A percentile compares a stretch with the other conserved stretches of the same genome.
phyloP scores from a whole-genome alignment of 139 green algal species.

The Asterochloris erici region DNA sequence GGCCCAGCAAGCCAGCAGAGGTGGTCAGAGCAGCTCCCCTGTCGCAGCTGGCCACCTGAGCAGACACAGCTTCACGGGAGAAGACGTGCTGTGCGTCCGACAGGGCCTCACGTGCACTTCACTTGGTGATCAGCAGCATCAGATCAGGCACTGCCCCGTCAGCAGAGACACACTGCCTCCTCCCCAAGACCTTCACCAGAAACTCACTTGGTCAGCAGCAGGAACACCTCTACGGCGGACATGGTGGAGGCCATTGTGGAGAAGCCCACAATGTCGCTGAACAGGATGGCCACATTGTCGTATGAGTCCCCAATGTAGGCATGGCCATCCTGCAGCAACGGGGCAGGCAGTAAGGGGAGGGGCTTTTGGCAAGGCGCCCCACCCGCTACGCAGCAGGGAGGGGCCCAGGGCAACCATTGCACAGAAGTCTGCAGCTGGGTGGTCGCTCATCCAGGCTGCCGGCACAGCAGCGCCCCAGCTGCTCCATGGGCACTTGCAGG shows the following conservation, averaged over 20 bases:
- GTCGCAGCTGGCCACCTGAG: too few relatives aligned
- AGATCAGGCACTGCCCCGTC: not conserved
- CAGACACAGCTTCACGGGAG: too few relatives aligned
- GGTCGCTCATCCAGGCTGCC: too few relatives aligned
- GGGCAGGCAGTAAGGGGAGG: not conserved
- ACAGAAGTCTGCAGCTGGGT: not conserved
- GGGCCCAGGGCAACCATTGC: not conserved
- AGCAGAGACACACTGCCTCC: too few relatives aligned
- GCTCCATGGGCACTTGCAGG: too few relatives aligned
- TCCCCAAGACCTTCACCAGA: not conserved
- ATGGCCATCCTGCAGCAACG: constrained; percentile 11
- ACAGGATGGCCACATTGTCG: constrained; percentile 20
- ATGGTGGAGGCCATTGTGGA: constrained; percentile 16
- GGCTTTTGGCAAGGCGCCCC: not conserved
- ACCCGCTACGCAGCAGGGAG: not conserved
- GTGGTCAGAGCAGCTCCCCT: not conserved
- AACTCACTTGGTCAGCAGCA: constrained; percentile 12
- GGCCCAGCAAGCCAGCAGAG: not conserved
- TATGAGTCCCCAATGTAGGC: constrained; percentile 17
- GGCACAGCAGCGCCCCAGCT: too few relatives aligned
- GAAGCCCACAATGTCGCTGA: constrained; percentile 26
- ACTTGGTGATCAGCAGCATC: too few relatives aligned
- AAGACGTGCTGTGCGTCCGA: too few relatives aligned
- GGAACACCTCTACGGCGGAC: constrained; percentile 21
- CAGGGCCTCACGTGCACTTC: too few relatives aligned